Evolutionary conservation across 441 rosid genomes (phyloP).

Genomic region (Arabidopsis hybrid): DNA sequence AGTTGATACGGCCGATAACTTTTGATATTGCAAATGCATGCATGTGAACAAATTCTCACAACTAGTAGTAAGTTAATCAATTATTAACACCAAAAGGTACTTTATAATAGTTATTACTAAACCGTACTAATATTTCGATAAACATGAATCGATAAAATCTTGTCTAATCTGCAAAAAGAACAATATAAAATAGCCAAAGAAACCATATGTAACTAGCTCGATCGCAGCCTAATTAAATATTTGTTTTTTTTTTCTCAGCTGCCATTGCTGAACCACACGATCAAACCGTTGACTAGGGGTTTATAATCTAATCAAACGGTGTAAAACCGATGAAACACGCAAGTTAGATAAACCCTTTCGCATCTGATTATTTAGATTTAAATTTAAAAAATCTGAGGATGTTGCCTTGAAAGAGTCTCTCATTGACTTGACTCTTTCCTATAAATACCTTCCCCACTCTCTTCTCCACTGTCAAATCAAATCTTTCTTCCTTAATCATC

Average conservation of each 20-base stretch:
- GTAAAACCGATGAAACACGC: background rate
- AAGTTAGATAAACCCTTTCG: background rate
- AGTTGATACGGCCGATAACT: slow-evolving; percentile 7
- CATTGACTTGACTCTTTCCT: slow-evolving; percentile 35
- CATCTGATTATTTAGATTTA: background rate
- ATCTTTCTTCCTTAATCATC: slow-evolving; percentile 4
- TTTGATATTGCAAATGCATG: slow-evolving; percentile 21
- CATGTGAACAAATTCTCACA: slow-evolving; percentile 18
- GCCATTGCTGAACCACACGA: slow-evolving; percentile 39
- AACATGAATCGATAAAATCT: too few relatives aligned
- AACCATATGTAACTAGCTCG: too few relatives aligned
- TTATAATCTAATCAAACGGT: slow-evolving; percentile 21
- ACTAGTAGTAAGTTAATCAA: slow-evolving; percentile 25
- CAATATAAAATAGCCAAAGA: too few relatives aligned
- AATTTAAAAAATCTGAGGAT: slow-evolving; percentile 4
- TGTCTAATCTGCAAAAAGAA: too few relatives aligned
- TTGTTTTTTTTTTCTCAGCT: background rate
- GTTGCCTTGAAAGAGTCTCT: slow-evolving; percentile 34
- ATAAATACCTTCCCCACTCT: slow-evolving; percentile 24
- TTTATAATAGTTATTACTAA: too few relatives aligned
- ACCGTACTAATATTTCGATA: too few relatives aligned
- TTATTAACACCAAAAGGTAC: background rate
- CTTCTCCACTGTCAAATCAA: slow-evolving; percentile 42
- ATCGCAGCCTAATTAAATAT: background rate
- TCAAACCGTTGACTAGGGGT: slow-evolving; percentile 25